These are phyloP conservation scores for Madurella fahalii DNA, from an alignment of 2,329 filamentous ascomycete genomes.

Conservation along the genomic window DNA sequence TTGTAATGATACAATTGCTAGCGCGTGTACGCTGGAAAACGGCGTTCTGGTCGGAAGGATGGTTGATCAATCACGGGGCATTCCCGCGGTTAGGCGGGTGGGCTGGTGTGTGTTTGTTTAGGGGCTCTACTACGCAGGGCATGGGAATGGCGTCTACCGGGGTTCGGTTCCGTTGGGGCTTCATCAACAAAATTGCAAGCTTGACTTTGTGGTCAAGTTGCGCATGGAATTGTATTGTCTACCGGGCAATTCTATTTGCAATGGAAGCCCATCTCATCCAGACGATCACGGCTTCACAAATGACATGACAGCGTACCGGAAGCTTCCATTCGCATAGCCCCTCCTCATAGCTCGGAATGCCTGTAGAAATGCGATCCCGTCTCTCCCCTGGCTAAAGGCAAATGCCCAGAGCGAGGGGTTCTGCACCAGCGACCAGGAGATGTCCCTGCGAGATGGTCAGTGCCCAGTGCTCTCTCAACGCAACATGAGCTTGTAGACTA, in stretches of 20 bases:
- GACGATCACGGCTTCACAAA: conserved; percentile 42
- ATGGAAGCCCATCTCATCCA: not conserved
- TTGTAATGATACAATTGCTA: not conserved
- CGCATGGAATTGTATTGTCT: not conserved
- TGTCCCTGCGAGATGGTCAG: conserved; percentile 46
- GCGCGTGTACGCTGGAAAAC: no score
- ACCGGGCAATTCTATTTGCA: not conserved
- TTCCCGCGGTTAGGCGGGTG: no score
- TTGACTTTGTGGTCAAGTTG: no score
- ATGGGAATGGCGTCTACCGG: no score
- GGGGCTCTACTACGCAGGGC: no score
- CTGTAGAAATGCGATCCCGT: conserved; percentile 58
- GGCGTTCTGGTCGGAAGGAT: no score
- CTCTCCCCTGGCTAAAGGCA: conserved; percentile 55
- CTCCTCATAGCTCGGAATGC: conserved; percentile 58
- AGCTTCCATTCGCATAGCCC: conserved; percentile 55
- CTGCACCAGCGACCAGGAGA: conserved; percentile 58
- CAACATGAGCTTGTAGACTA: not conserved
- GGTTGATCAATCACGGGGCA: no score
- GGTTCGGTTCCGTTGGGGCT: no score
- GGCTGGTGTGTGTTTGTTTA: no score
- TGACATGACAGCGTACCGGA: conserved; percentile 55
- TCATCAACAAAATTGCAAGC: no score
- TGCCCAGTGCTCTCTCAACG: not conserved
- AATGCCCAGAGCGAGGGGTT: conserved; percentile 59